A percentile compares a stretch with the other conserved stretches of the same genome.
These are phyloP conservation scores for Fraxinus platypoda DNA, from an alignment of 305 asterid genomes.

Conservation along the genomic window DNA sequence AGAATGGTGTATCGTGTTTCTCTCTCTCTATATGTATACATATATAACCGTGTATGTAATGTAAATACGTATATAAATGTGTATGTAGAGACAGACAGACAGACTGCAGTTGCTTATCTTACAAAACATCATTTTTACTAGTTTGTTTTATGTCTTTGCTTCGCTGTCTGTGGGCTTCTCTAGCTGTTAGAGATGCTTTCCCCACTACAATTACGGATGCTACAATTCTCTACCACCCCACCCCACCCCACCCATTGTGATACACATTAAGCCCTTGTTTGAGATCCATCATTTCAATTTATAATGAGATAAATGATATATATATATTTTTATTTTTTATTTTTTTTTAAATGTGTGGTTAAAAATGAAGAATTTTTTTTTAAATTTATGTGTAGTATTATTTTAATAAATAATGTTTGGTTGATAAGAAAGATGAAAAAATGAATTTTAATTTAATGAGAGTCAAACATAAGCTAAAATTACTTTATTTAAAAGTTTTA, in stretches of 20 bases:
- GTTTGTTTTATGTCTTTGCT: constrained; percentile 47
- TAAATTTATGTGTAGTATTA: not conserved
- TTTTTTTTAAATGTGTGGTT: not conserved
- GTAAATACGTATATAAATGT: constrained; percentile 3
- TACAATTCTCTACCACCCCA: constrained; percentile 10
- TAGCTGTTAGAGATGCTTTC: constrained; percentile 62
- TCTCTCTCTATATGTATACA: not conserved
- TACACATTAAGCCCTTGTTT: not conserved
- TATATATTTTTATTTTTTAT: too few species aligned
- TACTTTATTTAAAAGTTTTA: not conserved
- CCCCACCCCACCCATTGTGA: not conserved
- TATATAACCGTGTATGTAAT: constrained; percentile 6
- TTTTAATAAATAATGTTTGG: too few species aligned
- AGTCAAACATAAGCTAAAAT: too few species aligned
- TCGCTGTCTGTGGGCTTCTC: constrained; percentile 55
- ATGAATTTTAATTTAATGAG: too few species aligned
- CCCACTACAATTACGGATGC: constrained; percentile 49
- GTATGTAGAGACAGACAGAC: not conserved
- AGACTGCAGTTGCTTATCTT: constrained; percentile 35
- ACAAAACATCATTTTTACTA: constrained; percentile 37
- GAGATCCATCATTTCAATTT: not conserved
- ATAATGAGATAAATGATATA: not conserved
- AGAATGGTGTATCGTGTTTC: not conserved
- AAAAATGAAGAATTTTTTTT: not conserved
- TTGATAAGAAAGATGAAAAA: not conserved